Percentiles rank a stretch among this genome's conserved stretches.
These are phyloP conservation scores for Sherardia arvensis DNA, from an alignment of 257 asterid genomes.

Conservation along the genomic window DNA sequence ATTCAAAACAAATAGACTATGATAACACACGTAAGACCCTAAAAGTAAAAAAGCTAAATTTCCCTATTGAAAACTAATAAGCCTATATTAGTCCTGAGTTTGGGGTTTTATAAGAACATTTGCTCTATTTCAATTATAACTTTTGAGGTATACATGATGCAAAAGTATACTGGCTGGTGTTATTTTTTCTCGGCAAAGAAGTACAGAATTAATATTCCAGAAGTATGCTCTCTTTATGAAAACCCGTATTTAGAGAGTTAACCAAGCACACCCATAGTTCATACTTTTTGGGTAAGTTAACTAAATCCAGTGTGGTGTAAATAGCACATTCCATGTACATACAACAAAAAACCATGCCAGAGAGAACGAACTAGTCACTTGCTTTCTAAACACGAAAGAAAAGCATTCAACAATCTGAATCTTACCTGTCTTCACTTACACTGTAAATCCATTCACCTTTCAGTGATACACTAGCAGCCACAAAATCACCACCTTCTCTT, in stretches of 20 bases:
- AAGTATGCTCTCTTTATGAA: too few relatives aligned
- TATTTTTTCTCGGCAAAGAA: neutral
- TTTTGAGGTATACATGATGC: neutral
- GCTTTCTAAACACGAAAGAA: neutral
- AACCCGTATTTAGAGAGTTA: too few relatives aligned
- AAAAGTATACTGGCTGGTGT: neutral
- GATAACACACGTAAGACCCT: neutral
- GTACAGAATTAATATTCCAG: too few relatives aligned
- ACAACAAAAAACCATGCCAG: neutral
- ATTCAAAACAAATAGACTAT: neutral
- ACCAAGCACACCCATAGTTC: too few relatives aligned
- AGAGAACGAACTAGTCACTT: too few relatives aligned
- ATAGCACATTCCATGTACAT: neutral
- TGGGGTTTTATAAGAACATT: neutral
- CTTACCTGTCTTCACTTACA: slow-evolving; percentile 93
- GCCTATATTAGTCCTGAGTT: too few relatives aligned
- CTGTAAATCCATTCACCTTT: slow-evolving; percentile 99
- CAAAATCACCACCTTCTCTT: slow-evolving; percentile 98
- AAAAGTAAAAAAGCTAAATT: too few relatives aligned
- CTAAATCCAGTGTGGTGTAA: neutral
- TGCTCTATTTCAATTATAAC: neutral
- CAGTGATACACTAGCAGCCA: slow-evolving; percentile 96
- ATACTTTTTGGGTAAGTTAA: neutral
- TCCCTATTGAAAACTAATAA: too few relatives aligned
- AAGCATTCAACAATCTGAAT: neutral